Evolutionary conservation across 2,329 filamentous ascomycete species (phyloP).

Genomic region (Pseudogymnoascus sp.): DNA sequence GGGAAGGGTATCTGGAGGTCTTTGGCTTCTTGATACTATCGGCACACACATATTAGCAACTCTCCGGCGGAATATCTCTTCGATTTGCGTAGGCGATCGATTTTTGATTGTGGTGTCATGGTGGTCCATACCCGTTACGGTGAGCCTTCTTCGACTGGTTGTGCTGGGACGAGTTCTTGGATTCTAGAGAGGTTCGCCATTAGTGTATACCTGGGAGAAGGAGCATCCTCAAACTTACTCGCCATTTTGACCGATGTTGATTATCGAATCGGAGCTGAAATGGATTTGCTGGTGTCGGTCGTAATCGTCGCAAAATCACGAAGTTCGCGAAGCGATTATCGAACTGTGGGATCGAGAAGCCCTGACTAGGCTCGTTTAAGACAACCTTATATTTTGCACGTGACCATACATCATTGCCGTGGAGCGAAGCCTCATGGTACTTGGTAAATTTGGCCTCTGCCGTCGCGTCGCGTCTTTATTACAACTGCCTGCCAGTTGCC

Average conservation of each 20-base stretch:
- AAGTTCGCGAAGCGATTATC: conserved; percentile 10
- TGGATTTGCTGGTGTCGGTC: conserved; percentile 10
- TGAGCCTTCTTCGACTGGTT: conserved; percentile 98
- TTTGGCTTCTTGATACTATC: conserved; percentile 99
- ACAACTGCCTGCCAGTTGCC: not conserved
- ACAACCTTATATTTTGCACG: conserved; percentile 6
- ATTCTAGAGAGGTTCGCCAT: conserved; percentile 55
- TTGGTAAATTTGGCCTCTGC: not conserved
- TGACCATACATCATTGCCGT: not conserved
- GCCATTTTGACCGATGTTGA: conserved; percentile 51
- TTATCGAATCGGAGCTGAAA: conserved; percentile 9
- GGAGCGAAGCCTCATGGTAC: not conserved
- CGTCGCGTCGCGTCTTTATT: not conserved
- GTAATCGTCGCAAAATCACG: conserved; percentile 9
- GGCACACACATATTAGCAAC: not conserved
- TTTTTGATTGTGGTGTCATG: not conserved
- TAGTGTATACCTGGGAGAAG: not conserved
- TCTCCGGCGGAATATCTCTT: not conserved
- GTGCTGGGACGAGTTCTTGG: conserved; percentile 99
- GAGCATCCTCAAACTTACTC: conserved; percentile 47
- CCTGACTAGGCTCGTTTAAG: conserved; percentile 10
- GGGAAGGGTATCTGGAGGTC: conserved; percentile 96
- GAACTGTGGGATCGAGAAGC: conserved; percentile 10
- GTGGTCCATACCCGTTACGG: conserved; percentile 80
- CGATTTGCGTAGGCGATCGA: not conserved